Evolutionary conservation across 2,329 filamentous ascomycete genomes (phyloP).

Genomic region (Nothomitra cinnamomea): DNA sequence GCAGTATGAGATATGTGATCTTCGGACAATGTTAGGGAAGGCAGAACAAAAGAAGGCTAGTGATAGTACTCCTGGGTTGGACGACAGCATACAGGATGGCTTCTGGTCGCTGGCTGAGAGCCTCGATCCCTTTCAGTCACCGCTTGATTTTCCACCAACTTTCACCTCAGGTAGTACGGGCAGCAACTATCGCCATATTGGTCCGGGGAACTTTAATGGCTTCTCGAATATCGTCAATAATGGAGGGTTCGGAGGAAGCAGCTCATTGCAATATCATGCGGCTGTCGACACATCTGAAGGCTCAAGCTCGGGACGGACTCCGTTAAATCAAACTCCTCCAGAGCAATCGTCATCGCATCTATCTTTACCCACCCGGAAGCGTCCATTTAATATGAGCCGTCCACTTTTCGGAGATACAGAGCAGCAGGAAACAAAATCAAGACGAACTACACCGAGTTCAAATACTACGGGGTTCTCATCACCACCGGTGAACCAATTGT

Average conservation of each 20-base stretch:
- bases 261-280: neutral
- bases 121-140: neutral
- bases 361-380: neutral
- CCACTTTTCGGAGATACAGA: neutral
- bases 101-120: neutral
- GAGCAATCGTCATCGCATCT: neutral
- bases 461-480: conserved; percentile 2
- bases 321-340: neutral
- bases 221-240: neutral
- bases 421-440: conserved; percentile 1
- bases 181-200: neutral
- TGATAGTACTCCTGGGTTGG: neutral
- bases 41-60: neutral
- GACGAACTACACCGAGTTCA: conserved; percentile 1
- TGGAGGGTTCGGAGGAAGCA: neutral
- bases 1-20: neutral
- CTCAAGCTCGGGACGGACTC: neutral
- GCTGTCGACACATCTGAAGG: neutral
- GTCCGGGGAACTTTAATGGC: neutral
- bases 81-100: neutral
- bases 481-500: neutral
- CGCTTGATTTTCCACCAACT: neutral
- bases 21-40: neutral
- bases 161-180: neutral
- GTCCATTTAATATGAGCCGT: neutral